phyloP scores from a whole-genome alignment of 2,329 filamentous ascomycete genomes.

The Fusarium cyanostomum region DNA sequence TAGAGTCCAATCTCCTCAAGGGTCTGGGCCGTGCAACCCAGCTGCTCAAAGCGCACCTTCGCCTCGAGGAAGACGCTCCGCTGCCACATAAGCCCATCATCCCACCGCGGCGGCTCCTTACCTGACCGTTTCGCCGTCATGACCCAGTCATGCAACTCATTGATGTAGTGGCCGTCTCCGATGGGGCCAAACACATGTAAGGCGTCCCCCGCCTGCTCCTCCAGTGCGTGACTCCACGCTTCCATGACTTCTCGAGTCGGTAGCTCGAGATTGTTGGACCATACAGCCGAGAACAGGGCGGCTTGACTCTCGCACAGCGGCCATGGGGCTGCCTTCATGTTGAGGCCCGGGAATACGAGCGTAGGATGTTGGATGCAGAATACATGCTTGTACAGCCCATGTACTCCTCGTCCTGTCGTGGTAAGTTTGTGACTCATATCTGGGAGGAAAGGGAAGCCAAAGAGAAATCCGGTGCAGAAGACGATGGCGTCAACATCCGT shows the following conservation, averaged over 20 bases:
- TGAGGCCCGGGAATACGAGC: conserved; percentile 78
- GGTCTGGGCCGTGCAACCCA: conserved; percentile 70
- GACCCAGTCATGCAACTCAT: conserved; percentile 72
- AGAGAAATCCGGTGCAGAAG: conserved; percentile 92
- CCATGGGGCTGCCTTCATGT: conserved; percentile 89
- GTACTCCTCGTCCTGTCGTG: conserved; percentile 73
- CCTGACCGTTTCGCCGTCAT: conserved; percentile 60
- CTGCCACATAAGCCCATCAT: conserved; percentile 75
- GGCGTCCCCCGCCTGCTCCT: conserved; percentile 58
- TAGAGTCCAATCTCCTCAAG: conserved; percentile 78
- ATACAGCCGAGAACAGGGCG: conserved; percentile 79
- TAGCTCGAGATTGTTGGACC: conserved; percentile 74
- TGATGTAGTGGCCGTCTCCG: conserved; percentile 74
- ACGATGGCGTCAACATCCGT: conserved; percentile 77
- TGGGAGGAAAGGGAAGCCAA: conserved; percentile 78
- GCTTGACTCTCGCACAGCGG: conserved; percentile 81
- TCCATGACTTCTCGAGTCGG: conserved; percentile 73
- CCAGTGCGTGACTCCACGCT: conserved; percentile 72
- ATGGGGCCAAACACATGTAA: conserved; percentile 45
- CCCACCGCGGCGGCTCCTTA: conserved; percentile 78
- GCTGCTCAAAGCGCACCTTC: conserved; percentile 74
- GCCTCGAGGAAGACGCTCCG: conserved; percentile 74
- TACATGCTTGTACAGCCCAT: conserved; percentile 80
- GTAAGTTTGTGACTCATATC: conserved; percentile 63
- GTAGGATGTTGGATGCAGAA: conserved; percentile 81